Evolutionary conservation across 352 stramenopile genomes (phyloP).

Genomic region (Phytophthora boehmeriae): DNA sequence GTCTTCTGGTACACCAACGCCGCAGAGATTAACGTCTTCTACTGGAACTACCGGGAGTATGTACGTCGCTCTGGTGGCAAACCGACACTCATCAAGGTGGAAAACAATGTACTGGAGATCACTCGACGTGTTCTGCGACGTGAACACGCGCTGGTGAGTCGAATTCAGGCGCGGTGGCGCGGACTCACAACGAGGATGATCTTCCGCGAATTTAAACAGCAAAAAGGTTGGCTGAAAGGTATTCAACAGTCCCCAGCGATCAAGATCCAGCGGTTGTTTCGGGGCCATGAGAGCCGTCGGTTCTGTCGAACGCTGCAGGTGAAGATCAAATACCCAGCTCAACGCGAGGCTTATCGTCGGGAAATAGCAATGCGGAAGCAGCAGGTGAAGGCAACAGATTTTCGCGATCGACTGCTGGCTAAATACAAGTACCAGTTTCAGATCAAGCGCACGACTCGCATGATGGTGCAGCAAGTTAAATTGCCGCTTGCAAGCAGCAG

Average conservation of each 20-base stretch:
- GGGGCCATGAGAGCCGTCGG: slow-evolving; percentile 45
- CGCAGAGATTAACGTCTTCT: slow-evolving; percentile 62
- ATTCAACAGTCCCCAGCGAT: slow-evolving; percentile 71
- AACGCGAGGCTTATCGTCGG: slow-evolving; percentile 43
- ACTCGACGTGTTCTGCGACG: slow-evolving; percentile 61
- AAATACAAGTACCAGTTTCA: slow-evolving; percentile 69
- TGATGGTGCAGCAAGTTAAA: slow-evolving; percentile 47
- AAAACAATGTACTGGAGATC: slow-evolving; percentile 79
- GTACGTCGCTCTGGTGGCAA: slow-evolving; percentile 62
- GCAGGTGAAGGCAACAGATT: slow-evolving; percentile 31
- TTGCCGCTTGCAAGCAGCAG: not conserved
- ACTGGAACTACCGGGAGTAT: slow-evolving; percentile 83
- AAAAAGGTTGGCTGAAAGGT: slow-evolving; percentile 63
- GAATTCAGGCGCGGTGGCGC: slow-evolving; percentile 72
- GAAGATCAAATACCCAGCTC: slow-evolving; percentile 48
- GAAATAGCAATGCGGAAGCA: slow-evolving; percentile 31
- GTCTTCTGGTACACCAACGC: slow-evolving; percentile 86
- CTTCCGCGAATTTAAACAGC: slow-evolving; percentile 68
- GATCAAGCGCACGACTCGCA: slow-evolving; percentile 50
- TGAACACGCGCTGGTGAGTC: slow-evolving; percentile 68
- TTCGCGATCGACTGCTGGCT: slow-evolving; percentile 53
- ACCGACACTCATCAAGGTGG: slow-evolving; percentile 70
- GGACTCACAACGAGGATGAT: slow-evolving; percentile 65
- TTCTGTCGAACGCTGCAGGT: slow-evolving; percentile 44
- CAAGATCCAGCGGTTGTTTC: slow-evolving; percentile 74